Conservation (phyloP, 148 eudicot genomes). For the Pharnaceum exiguum region DNA sequence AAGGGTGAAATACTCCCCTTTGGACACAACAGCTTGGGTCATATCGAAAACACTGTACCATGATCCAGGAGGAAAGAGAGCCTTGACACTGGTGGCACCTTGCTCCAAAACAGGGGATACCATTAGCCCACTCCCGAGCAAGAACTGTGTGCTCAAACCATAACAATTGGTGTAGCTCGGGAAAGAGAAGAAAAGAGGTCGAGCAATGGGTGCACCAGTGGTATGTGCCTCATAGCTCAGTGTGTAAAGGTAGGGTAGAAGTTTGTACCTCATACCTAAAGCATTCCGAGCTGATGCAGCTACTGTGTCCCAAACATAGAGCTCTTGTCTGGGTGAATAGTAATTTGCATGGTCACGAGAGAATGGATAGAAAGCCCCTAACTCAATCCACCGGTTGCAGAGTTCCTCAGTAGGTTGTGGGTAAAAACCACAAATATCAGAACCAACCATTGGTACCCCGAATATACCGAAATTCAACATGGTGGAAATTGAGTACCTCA, state of each 20-base stretch:
- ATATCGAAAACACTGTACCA: slow-evolving; percentile 85
- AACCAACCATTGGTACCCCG: slow-evolving; percentile 95
- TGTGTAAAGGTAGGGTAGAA: slow-evolving; percentile 84
- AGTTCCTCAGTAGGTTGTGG: slow-evolving; percentile 91
- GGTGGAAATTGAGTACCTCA: slow-evolving; percentile 79
- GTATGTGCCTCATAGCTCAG: slow-evolving; percentile 83
- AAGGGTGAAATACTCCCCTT: slow-evolving; percentile 43
- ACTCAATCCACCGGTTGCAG: slow-evolving; percentile 94
- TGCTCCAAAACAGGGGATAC: slow-evolving; percentile 78
- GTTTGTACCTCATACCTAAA: slow-evolving; percentile 87
- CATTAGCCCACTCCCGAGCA: slow-evolving; percentile 81
- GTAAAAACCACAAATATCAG: slow-evolving; percentile 94
- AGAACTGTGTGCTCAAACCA: slow-evolving; percentile 81
- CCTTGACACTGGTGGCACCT: slow-evolving; percentile 61
- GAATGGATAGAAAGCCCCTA: slow-evolving; percentile 96
- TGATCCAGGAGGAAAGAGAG: slow-evolving; percentile 72
- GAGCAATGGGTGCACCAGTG: slow-evolving; percentile 81
- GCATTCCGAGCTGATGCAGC: slow-evolving; percentile 91
- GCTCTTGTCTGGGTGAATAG: slow-evolving; percentile 90
- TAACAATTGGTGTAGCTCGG: slow-evolving; percentile 51
- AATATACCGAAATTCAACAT: slow-evolving; percentile 86
- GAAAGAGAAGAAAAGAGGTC: slow-evolving; percentile 87
- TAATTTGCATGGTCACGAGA: slow-evolving; percentile 94
- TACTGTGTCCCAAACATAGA: slow-evolving; percentile 86
- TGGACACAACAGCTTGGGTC: slow-evolving; percentile 52